A percentile compares a stretch with the other conserved stretches of the same genome.
These are phyloP conservation scores for Coemansia sp. DNA, from an alignment of 192 early-diverging fungal genomes.

Conservation along the genomic window DNA sequence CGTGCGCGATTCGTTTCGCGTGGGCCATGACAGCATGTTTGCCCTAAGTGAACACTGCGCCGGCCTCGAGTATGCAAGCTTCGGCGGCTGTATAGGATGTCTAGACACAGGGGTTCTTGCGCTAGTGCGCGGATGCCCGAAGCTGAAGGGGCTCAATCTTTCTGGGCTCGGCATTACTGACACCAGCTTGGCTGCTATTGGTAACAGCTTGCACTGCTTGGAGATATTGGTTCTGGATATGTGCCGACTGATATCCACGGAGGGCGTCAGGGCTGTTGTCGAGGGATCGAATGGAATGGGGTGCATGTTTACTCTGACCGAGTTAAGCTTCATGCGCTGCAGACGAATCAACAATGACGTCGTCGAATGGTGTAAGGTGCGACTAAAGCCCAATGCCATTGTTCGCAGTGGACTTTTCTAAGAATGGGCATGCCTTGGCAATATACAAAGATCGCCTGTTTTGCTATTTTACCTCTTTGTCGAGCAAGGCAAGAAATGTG, in stretches of 20 bases:
- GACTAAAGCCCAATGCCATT: conserved; percentile 20
- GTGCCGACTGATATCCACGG: conserved; percentile 25
- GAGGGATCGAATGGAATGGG: conserved; percentile 23
- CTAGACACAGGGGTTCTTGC: conserved; percentile 20
- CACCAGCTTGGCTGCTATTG: conserved; percentile 16
- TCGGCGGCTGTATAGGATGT: conserved; percentile 29
- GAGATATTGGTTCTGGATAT: conserved; percentile 26
- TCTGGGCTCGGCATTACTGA: conserved; percentile 23
- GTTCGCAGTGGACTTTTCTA: conserved; percentile 2
- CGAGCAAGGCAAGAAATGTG: not conserved
- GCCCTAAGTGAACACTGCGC: conserved; percentile 30
- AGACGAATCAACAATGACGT: not conserved
- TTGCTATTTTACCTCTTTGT: not conserved
- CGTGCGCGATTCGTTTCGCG: conserved; percentile 20
- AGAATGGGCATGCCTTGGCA: not conserved
- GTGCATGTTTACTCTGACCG: conserved; percentile 28
- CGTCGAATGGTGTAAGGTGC: conserved; percentile 37
- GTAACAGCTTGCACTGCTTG: conserved; percentile 17
- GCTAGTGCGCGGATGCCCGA: conserved; percentile 19
- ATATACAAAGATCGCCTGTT: not conserved
- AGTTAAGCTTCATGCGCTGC: conserved; percentile 26
- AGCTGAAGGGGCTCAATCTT: conserved; percentile 18
- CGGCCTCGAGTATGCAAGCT: conserved; percentile 12
- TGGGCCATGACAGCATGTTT: conserved; percentile 10
- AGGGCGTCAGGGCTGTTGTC: conserved; percentile 25